Conservation (phyloP, 805 yeast species). For the Pichia cabralensis region DNA sequence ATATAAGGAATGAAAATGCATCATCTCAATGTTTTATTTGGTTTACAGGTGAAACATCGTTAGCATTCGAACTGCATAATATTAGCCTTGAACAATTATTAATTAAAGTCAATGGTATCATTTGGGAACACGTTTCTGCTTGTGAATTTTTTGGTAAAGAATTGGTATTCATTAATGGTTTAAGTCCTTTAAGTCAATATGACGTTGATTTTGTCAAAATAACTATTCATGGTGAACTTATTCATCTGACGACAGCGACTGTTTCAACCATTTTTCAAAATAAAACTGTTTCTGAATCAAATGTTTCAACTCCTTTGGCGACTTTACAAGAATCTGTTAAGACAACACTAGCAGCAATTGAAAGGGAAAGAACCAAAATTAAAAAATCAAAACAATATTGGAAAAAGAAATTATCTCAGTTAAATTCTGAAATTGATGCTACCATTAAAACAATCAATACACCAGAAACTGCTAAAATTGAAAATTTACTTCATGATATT, state of each 20-base stretch:
- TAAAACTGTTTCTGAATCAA: conserved; percentile 25
- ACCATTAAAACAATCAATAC: conserved; percentile 37
- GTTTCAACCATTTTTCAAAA: conserved; percentile 28
- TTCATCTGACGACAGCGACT: conserved; percentile 23
- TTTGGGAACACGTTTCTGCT: conserved; percentile 57
- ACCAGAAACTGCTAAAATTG: conserved; percentile 45
- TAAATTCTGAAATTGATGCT: conserved; percentile 48
- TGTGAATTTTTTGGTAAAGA: conserved; percentile 39
- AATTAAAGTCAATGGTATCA: conserved; percentile 52
- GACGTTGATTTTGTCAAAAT: conserved; percentile 40
- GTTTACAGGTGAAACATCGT: conserved; percentile 41
- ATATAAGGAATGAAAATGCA: conserved; percentile 8
- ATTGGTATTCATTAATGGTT: conserved; percentile 50
- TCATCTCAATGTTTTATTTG: conserved; percentile 32
- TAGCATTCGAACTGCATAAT: conserved; percentile 41
- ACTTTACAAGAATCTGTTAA: conserved; percentile 57
- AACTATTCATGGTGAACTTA: conserved; percentile 20
- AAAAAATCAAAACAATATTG: conserved; percentile 51
- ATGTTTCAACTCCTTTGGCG: conserved; percentile 41
- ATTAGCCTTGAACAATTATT: conserved; percentile 32
- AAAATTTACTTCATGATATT: conserved; percentile 38
- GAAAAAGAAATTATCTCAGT: conserved; percentile 38
- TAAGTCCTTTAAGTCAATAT: conserved; percentile 56
- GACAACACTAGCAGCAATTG: conserved; percentile 50
- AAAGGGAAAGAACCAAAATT: conserved; percentile 45